Base-by-base conservation (phyloP, 495 filamentous ascomycete species). In the Staphylotrichum tortipilum region DNA sequence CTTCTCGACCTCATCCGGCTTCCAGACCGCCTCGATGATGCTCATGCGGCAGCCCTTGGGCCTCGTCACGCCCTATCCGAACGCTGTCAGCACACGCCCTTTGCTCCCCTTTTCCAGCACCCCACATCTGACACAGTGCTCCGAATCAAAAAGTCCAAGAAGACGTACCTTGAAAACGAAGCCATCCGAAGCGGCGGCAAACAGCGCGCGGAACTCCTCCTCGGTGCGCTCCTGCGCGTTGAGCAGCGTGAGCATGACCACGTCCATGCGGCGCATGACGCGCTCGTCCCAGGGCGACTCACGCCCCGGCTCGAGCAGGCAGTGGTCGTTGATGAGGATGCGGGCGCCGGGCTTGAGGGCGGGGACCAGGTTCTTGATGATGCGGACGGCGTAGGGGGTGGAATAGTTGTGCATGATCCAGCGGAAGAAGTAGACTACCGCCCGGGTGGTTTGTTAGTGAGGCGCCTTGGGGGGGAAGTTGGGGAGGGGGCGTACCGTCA, bases 341-440 rank as follows among this genome's bases (percentile, higher is more conserved):
- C 68, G 68, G 9, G 78, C 69, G 38, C 76, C 76, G 2, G 67
- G 65, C 56, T 78, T 81, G 21, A 83, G 63, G 0, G 76, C 76
- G 4, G 78, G 78, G 33, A 79, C 69, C 19, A 81, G 54, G 43
- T 67, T 68, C 46, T 61, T 55, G 19, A 84, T 66, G 40, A 82
- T 73, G 46, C 72, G 66, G n/a, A 77, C 50, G 1, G 74, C 72
- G 54, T 79, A 80, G 28, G 75, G 76, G 21, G 78, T 76, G 21
- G 75, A 73, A 64, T 80, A 74, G 61, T 81, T 77, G 59, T 81
- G 79, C 43, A 82, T 55, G 47, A 78, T 76, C 71, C 72, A 79
- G 21, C 78, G 75, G 53, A 77, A 73, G 59, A 75, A 70, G 57
- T 80, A 81, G 0, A 78, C 72, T 68, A 2, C 10, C 24, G 23